phyloP scores from a whole-genome alignment of 2,329 filamentous ascomycete genomes.

The Cercospora brassicicola region DNA sequence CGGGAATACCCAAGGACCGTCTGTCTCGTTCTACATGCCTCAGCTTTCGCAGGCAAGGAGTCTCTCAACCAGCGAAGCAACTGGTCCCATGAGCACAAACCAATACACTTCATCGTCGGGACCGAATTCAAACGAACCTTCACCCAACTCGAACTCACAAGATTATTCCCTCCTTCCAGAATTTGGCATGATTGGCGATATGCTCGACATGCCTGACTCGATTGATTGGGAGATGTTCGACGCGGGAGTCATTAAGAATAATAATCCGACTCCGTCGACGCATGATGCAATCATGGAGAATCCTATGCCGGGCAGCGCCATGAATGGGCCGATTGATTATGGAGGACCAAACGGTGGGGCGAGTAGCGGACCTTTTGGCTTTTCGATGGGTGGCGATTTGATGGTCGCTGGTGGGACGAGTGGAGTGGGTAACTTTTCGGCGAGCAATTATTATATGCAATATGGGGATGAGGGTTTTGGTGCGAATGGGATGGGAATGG shows the following conservation, averaged over 20 bases:
- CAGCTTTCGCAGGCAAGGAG: background rate
- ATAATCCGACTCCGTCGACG: background rate
- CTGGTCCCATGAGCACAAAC: background rate
- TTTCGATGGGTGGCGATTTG: background rate
- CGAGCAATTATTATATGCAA: background rate
- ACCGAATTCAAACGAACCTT: constrained; percentile 13
- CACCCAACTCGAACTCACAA: constrained; percentile 15
- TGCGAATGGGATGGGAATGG: background rate
- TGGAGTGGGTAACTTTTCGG: background rate
- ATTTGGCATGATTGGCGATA: constrained; percentile 34
- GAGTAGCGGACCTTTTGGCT: background rate
- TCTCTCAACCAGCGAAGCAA: background rate
- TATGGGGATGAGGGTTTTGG: background rate
- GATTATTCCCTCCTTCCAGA: constrained; percentile 21
- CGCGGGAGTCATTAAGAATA: constrained; percentile 22
- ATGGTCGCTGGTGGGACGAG: background rate
- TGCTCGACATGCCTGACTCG: constrained; percentile 33
- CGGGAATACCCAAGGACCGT: background rate
- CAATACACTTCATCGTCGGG: constrained; percentile 2
- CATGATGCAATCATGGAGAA: background rate
- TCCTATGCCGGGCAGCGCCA: constrained; percentile 16
- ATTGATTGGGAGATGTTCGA: constrained; percentile 39
- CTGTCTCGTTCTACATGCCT: background rate
- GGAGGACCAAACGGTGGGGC: background rate
- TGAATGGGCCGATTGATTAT: constrained; percentile 21